Base-by-base conservation (phyloP, 23 red algal species). In the Pyropia haitanensis region DNA sequence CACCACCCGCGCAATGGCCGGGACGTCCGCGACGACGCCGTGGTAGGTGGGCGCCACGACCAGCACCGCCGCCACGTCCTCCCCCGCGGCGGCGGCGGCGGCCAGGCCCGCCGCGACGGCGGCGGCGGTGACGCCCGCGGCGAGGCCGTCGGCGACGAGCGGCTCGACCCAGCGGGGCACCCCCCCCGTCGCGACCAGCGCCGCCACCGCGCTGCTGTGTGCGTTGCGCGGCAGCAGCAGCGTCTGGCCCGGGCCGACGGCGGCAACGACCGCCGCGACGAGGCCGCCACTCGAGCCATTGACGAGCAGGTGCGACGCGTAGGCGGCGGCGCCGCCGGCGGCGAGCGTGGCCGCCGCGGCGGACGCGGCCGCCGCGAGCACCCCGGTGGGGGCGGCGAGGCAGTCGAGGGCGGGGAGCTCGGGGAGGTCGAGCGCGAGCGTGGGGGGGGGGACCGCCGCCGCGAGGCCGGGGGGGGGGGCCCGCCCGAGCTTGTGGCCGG, bases 11-110 rank as follows among this genome's bases (percentile, higher is more conserved):
- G 85, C 79, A 34, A 98, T 79, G 33, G 56, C 63, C 1, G 27
- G 27, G 44, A 91, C 58, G 65, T 98, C 80, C 17, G 64, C 64
- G 27, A 64, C 72, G n/a, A 83, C 68, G 33, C 94, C 80, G 39
- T 98, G 78, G 60, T 98, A 98, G 25, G 79, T 90, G 14, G 94
- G 94, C 22, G 94, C 91, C 0, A 89, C 80, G 7, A 98, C 29
- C 39, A 98, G 51, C 23, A 98, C 80, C 21, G 80, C 85, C 30
- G 79, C 94, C n/a, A 90, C 64, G 28, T 82, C 55, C 29, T 54
- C 46, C 25, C 26, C 56, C n/a, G 31, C 44, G 17, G 56, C 80
- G 18, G 26, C 34, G n/a, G 80, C 25, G 18, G 70, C 58, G 28
- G 28, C n/a, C 10, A 81, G 32, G 8, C 33, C 89, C 18, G 8